These are phyloP conservation scores for Trichoderma sp. DNA, from an alignment of 2,329 filamentous ascomycete species.

Conservation along the genomic window DNA sequence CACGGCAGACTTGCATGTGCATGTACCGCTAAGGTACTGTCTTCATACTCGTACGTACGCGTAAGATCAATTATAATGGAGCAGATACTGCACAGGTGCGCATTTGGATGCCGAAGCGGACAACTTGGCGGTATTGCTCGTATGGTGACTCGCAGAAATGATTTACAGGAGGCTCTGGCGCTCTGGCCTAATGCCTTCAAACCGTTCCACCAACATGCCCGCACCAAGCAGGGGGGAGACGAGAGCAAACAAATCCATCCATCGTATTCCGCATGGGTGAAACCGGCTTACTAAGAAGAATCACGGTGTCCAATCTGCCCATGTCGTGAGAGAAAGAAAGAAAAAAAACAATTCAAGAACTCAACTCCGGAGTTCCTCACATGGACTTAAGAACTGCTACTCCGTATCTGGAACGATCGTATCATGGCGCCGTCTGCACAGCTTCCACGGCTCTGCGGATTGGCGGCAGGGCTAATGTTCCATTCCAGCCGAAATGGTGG, in stretches of 20 bases:
- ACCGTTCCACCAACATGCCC: neutral
- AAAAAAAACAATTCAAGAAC: neutral
- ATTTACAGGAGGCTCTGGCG: slow-evolving; percentile 15
- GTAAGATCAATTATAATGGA: neutral
- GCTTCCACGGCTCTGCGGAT: neutral
- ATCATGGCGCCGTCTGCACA: neutral
- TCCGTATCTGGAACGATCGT: neutral
- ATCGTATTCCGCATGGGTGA: neutral
- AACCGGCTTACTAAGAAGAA: slow-evolving; percentile 13
- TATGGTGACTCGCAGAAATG: slow-evolving; percentile 15
- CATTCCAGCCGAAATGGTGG: neutral
- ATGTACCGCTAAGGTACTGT: neutral
- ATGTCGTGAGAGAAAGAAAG: no score
- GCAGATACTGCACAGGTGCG: neutral
- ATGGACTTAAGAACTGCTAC: slow-evolving; percentile 4
- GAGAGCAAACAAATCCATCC: neutral
- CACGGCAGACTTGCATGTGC: neutral
- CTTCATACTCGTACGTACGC: neutral
- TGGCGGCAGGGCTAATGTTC: neutral
- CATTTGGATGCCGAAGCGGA: no score
- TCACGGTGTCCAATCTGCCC: neutral
- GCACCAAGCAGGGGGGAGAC: neutral
- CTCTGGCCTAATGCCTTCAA: slow-evolving; percentile 8
- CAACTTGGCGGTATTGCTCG: neutral
- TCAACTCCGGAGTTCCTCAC: neutral